Conservation (phyloP, 1,284 basidiomycete species). For the Baeospora myosura region DNA sequence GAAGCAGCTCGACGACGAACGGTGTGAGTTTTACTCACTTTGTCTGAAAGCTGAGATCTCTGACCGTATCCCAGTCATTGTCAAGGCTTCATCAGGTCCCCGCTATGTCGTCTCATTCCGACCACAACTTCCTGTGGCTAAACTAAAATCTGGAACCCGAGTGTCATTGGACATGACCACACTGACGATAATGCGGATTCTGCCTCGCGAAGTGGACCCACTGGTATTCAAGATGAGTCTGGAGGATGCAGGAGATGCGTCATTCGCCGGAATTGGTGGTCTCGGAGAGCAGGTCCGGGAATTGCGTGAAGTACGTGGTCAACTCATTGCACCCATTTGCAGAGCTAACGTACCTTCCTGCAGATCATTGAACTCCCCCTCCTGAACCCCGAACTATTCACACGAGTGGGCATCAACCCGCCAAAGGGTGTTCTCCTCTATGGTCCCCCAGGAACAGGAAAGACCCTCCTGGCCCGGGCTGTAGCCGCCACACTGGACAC, state of each 20-base stretch:
- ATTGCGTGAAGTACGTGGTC: slow-evolving; percentile 71
- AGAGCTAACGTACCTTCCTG: background rate
- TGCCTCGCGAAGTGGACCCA: slow-evolving; percentile 97
- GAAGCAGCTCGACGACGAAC: slow-evolving; percentile 96
- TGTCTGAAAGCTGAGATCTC: slow-evolving; percentile 9
- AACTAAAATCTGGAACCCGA: slow-evolving; percentile 91
- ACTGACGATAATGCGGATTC: slow-evolving; percentile 96
- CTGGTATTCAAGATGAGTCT: slow-evolving; percentile 99
- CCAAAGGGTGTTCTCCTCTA: slow-evolving; percentile 93
- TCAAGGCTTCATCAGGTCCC: slow-evolving; percentile 97
- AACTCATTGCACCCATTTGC: background rate
- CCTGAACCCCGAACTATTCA: slow-evolving; percentile 92
- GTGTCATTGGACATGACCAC: slow-evolving; percentile 99
- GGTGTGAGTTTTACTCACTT: slow-evolving; percentile 49
- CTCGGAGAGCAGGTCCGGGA: slow-evolving; percentile 95
- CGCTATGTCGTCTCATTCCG: slow-evolving; percentile 99
- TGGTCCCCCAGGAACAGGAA: slow-evolving; percentile 92
- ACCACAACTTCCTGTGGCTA: slow-evolving; percentile 83
- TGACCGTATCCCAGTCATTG: slow-evolving; percentile 67
- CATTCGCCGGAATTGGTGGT: slow-evolving; percentile 97
- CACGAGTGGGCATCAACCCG: slow-evolving; percentile 92
- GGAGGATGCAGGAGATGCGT: slow-evolving; percentile 92
- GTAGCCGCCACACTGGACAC: slow-evolving; percentile 94
- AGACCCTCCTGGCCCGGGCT: slow-evolving; percentile 91
- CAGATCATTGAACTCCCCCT: slow-evolving; percentile 95